A percentile compares a stretch with the other conserved stretches of the same genome.
These are phyloP conservation scores for Murraya paniculata DNA, from an alignment of 345 rosid species.

Conservation along the genomic window DNA sequence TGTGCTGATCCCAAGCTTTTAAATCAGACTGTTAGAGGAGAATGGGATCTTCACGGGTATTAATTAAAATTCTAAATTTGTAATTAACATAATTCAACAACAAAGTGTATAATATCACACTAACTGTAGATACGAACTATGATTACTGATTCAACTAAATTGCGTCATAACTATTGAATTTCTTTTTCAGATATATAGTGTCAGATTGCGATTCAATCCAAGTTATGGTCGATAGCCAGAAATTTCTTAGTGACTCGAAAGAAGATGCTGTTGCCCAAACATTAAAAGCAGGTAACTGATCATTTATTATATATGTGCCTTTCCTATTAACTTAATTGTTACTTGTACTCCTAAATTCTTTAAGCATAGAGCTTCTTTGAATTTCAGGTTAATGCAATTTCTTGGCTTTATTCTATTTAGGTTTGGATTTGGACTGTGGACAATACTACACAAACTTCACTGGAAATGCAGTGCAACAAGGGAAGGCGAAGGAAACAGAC, in stretches of 20 bases:
- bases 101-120: neutral
- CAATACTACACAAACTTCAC: slow-evolving; percentile 28
- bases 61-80: too few species aligned
- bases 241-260: slow-evolving; percentile 36
- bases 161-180: too few species aligned
- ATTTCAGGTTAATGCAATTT: too few species aligned
- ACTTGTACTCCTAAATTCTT: too few species aligned
- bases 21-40: slow-evolving; percentile 31
- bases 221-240: slow-evolving; percentile 44
- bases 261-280: slow-evolving; percentile 58
- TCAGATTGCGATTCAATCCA: slow-evolving; percentile 52
- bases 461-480: slow-evolving; percentile 38
- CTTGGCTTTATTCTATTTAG: too few species aligned
- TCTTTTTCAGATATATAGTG: slow-evolving; percentile 41
- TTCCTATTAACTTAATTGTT: too few species aligned
- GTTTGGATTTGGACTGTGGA: slow-evolving; percentile 75
- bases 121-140: too few species aligned
- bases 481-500: slow-evolving; percentile 35
- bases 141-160: too few species aligned
- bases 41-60: slow-evolving; percentile 60
- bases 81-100: too few species aligned
- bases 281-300: slow-evolving; percentile 42
- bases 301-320: too few species aligned
- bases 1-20: slow-evolving; percentile 43
- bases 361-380: too few species aligned